Evolutionary conservation across 441 rosid species (phyloP).

Genomic region (Mallotus japonicus): DNA sequence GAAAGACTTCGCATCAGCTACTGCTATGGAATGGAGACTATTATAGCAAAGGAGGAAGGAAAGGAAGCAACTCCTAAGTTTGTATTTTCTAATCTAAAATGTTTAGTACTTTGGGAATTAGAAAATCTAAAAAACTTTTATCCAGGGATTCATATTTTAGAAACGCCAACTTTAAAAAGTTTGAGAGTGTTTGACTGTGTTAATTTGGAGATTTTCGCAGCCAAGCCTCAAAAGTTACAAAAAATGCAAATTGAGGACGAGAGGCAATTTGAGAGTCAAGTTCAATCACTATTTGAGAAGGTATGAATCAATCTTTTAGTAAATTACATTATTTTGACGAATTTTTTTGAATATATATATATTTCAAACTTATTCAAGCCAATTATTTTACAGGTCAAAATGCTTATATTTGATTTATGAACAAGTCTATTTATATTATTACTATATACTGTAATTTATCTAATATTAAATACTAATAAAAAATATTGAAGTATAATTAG

Average conservation of each 20-base stretch:
- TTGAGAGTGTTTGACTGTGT: neutral
- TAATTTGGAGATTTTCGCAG: neutral
- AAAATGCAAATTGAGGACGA: too few relatives aligned
- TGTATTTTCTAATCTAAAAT: conserved; percentile 16
- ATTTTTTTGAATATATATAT: too few relatives aligned
- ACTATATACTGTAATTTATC: too few relatives aligned
- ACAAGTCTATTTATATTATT: too few relatives aligned
- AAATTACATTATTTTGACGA: too few relatives aligned
- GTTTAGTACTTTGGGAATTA: neutral
- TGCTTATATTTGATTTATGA: too few relatives aligned
- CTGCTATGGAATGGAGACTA: conserved; percentile 20
- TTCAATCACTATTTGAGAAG: conserved; percentile 7
- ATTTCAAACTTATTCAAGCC: too few relatives aligned
- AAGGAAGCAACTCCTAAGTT: conserved; percentile 4
- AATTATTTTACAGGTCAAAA: too few relatives aligned
- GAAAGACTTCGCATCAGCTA: neutral
- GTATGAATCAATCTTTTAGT: neutral
- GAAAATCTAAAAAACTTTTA: conserved; percentile 9
- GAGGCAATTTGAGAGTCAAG: too few relatives aligned
- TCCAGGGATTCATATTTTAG: conserved; percentile 16
- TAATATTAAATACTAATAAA: too few relatives aligned
- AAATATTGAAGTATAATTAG: too few relatives aligned
- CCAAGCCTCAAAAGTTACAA: neutral
- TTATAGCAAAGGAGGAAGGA: conserved; percentile 10
- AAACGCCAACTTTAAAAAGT: neutral